Evolutionary conservation across 1,284 basidiomycete genomes (phyloP), one percentile per base, ranked within the genome.

Genomic region (Coniferiporia weirii): DNA sequence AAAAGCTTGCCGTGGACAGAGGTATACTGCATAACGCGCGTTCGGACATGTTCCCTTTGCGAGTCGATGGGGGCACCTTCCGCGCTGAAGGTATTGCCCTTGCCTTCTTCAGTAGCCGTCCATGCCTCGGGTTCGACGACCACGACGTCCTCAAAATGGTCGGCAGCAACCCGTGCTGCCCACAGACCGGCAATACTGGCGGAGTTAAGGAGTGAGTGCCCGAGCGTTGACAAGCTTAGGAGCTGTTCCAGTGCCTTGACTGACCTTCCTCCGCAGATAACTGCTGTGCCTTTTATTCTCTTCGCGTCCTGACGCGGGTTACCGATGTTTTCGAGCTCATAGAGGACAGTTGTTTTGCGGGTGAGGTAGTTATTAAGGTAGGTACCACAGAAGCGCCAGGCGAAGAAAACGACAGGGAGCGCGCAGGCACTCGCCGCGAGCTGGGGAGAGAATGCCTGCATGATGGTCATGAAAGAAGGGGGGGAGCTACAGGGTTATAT

Each of bases 131-230:
- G 63, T 50, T 75, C 72, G 19, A 75, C 62, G 47, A 75, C 65
- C 32, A 74, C 44, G 35, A 74, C 72, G 19, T 64, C 60, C 45
- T 72, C 68, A 52, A 73, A 73, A 58, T 73, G 72, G 56, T 72
- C 72, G 19, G 64, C 56, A 27, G 66, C 67, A 27, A 68, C 61
- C 15, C 68, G 63, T 8, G 68, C 69, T 8, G 69, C 56, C 22
- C 69, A 59, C 12, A 71, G 64, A 20, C 70, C 69, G 4, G 64
- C 65, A 6, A 71, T 65, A 54, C 70, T 71, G 60, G 52, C 22
- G n/a, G 53, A 7, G 54, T 49, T 52, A 8, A 59, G 47, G 17
- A 19, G 17, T 43, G 40, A n/a, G 12, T 15, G 4, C 4, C 13
- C 4, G 49, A 17, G 6, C 19, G n/a, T n/a, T n/a, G n/a, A n/a